These are phyloP conservation scores for Biscutella auriculata DNA, from an alignment of 441 rosid species.

Conservation along the genomic window DNA sequence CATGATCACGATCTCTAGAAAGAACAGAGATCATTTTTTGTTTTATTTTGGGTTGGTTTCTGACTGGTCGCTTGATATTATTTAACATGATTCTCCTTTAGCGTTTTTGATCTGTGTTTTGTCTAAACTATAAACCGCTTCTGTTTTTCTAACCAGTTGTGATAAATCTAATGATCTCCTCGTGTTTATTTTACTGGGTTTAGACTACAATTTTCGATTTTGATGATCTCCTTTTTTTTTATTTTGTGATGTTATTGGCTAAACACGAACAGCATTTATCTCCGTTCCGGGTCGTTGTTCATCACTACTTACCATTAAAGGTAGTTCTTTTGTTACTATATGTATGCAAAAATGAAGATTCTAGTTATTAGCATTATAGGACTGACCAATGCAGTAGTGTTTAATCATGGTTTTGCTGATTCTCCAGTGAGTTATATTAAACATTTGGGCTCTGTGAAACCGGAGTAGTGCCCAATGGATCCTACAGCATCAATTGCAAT, in stretches of 20 bases:
- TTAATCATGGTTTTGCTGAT: too few species aligned
- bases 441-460: too few species aligned
- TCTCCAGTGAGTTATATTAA: too few species aligned
- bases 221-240: constrained; percentile 17
- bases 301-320: constrained; percentile 24
- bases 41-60: too few species aligned
- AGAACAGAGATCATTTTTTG: too few species aligned
- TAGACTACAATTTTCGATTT: not conserved
- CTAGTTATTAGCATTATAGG: too few species aligned
- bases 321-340: constrained; percentile 23
- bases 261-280: constrained; percentile 16
- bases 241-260: constrained; percentile 8
- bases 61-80: constrained; percentile 10
- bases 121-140: too few species aligned
- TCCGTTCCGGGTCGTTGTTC: too few species aligned
- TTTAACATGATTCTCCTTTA: not conserved
- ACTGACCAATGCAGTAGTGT: too few species aligned
- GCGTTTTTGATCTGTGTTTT: constrained; percentile 20
- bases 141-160: not conserved
- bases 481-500: too few species aligned
- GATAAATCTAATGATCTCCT: constrained; percentile 2
- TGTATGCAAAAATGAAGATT: too few species aligned
- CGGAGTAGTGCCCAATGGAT: too few species aligned
- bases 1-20: constrained; percentile 10
- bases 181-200: not conserved